Percentiles rank a stretch among this genome's conserved stretches.
Conservation (phyloP, 140 eudicot species). For the Ambrosia hybrid region DNA sequence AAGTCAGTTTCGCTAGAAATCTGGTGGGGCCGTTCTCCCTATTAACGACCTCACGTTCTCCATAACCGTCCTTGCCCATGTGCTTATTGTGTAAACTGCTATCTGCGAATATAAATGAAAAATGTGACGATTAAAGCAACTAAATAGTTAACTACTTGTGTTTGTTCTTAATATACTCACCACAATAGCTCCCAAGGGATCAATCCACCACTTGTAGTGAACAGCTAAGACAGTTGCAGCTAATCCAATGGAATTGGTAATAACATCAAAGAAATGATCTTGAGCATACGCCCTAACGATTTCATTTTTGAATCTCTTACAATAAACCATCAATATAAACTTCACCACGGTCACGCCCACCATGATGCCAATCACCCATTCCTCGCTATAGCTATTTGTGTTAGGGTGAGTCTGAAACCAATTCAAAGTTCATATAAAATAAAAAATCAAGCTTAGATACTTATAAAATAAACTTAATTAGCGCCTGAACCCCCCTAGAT, state of each 20-base stretch:
- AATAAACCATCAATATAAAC: slow-evolving; percentile 67
- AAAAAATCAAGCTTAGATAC: neutral
- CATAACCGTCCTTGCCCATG: slow-evolving; percentile 78
- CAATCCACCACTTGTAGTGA: slow-evolving; percentile 82
- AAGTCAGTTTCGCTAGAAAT: slow-evolving; percentile 68
- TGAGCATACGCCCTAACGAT: slow-evolving; percentile 87
- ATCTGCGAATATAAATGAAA: slow-evolving; percentile 67
- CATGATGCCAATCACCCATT: slow-evolving; percentile 95
- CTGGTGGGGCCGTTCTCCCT: slow-evolving; percentile 92
- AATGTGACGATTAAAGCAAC: neutral
- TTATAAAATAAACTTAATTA: too few relatives aligned
- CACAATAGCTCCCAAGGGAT: slow-evolving; percentile 85
- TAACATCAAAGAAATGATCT: slow-evolving; percentile 86
- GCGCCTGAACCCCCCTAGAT: too few relatives aligned
- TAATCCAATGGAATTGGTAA: slow-evolving; percentile 83
- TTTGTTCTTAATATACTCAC: slow-evolving; percentile 41
- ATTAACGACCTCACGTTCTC: slow-evolving; percentile 78
- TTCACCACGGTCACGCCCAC: slow-evolving; percentile 67
- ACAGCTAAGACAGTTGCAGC: slow-evolving; percentile 74
- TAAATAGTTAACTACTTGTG: neutral
- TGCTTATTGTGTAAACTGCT: slow-evolving; percentile 77
- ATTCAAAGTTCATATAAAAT: neutral
- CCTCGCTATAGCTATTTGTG: slow-evolving; percentile 53
- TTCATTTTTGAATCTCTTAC: slow-evolving; percentile 77
- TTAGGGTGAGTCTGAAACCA: slow-evolving; percentile 52